Evolutionary conservation across 2,329 filamentous ascomycete genomes (phyloP).

Genomic region (Periconia macrospinosa): DNA sequence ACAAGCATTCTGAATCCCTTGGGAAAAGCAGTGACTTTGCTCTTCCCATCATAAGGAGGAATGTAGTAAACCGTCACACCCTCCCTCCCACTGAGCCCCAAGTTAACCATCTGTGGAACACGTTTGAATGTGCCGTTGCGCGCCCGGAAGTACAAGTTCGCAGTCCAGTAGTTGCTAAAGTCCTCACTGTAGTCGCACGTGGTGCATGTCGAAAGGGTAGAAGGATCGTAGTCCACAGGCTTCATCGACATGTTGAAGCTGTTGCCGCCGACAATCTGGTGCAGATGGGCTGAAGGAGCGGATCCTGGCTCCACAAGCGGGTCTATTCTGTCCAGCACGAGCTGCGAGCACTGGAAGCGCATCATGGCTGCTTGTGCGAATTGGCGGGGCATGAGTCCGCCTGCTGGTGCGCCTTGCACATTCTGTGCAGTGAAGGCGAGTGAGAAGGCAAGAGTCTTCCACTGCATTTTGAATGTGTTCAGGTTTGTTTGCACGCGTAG

Average conservation of each 20-base stretch:
- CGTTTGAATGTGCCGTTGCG: constrained; percentile 32
- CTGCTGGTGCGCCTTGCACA: constrained; percentile 15
- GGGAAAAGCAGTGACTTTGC: constrained; percentile 39
- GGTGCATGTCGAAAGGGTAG: constrained; percentile 21
- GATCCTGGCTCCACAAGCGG: constrained; percentile 24
- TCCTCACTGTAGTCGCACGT: constrained; percentile 27
- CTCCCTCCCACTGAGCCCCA: constrained; percentile 23
- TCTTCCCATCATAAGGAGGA: constrained; percentile 33
- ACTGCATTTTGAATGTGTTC: constrained; percentile 15
- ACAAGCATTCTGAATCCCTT: constrained; percentile 31
- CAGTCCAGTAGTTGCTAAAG: constrained; percentile 7
- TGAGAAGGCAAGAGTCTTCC: constrained; percentile 17
- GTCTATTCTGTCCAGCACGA: constrained; percentile 24
- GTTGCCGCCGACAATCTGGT: constrained; percentile 31
- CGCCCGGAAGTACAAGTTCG: constrained; percentile 29
- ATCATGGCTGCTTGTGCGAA: constrained; percentile 30
- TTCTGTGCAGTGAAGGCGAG: constrained; percentile 20
- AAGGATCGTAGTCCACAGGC: constrained; percentile 19
- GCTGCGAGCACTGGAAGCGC: constrained; percentile 24
- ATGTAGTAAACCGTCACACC: constrained; percentile 36
- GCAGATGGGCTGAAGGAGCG: constrained; percentile 19
- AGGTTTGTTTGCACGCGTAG: background rate
- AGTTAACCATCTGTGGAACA: constrained; percentile 31
- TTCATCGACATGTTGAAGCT: constrained; percentile 29
- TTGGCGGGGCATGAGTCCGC: constrained; percentile 23